Base-by-base conservation (phyloP, 805 yeast genomes). In the Blastobotrys chiropterorum region DNA sequence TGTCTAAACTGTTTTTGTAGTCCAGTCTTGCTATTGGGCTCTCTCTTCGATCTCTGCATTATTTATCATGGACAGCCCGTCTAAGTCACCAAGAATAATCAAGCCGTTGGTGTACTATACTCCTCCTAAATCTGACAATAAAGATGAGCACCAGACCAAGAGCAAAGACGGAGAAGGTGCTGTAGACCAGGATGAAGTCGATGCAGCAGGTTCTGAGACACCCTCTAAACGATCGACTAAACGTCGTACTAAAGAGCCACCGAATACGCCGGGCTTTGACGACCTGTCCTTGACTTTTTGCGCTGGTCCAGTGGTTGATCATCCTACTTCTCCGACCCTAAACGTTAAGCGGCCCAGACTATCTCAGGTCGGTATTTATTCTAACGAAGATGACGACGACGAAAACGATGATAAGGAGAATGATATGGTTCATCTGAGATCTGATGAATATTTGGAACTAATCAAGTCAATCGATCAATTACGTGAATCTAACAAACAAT, bases 271-370 rank as follows among this genome's bases (percentile, higher is more conserved):
- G 2, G 52, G 51, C 1, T 49, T 42, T 6, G 44, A 30, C 16
- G 55, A 49, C 30, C 8, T 48, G 13, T 17, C 8, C 4, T 41
- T 44, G 3, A 2, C 51, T n/a, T 40, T 45, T 17, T 48, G 52
- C 17, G 49, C 54, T 6, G 56, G 56, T 3, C 54, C 56, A 16
- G 52, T 30, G 31, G 44, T 53, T 13, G 49, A 42, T 17, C 26
- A 38, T n/a, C 56, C 56, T 3, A 22, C 13, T 22, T 53, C 56
- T 3, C 56, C 56, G 2, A 51, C 56, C 1, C 49, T 50, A 3
- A 15, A 17, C 14, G 14, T 4, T 38, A 38, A 38, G 15, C 40
- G 40, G 15, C 40, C 16, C 40, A 38, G 13, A 14, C 40, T 38
- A n/a, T 14, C 13, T 38, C 40, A 38, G 3, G 13, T 14, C 13